phyloP scores from a whole-genome alignment of 805 yeast species.

The Wickerhamomyces bisporus region DNA sequence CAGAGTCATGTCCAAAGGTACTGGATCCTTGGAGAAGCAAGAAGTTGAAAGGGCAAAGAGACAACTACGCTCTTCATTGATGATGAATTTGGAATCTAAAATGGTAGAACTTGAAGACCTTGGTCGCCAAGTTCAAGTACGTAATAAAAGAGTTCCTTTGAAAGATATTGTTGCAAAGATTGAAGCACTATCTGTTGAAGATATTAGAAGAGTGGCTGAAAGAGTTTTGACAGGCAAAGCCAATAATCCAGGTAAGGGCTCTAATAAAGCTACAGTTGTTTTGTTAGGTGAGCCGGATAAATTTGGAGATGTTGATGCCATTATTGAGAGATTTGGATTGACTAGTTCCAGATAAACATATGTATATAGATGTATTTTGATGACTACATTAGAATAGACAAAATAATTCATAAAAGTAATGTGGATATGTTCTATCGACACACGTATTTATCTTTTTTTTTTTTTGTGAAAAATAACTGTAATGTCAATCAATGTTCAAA shows the following conservation, averaged over 20 bases:
- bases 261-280: conserved; percentile 76
- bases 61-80: conserved; percentile 78
- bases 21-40: conserved; percentile 56
- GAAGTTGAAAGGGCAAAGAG: conserved; percentile 90
- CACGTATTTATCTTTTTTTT: too few species aligned
- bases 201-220: conserved; percentile 69
- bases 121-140: conserved; percentile 90
- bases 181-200: conserved; percentile 58
- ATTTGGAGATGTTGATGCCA: conserved; percentile 77
- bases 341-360: conserved; percentile 32
- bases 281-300: conserved; percentile 83
- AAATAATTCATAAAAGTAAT: too few species aligned
- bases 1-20: conserved; percentile 39
- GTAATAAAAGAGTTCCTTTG: conserved; percentile 68
- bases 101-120: conserved; percentile 93
- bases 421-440: not conserved
- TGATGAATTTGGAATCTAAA: conserved; percentile 91
- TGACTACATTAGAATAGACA: not conserved
- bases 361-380: not conserved
- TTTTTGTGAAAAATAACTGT: too few species aligned
- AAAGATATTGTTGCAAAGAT: conserved; percentile 78
- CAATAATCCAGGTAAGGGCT: conserved; percentile 38
- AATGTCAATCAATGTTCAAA: conserved; percentile 7
- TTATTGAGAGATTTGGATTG: conserved; percentile 66
- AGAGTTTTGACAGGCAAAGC: conserved; percentile 68